Percentiles rank a stretch among this genome's conserved stretches.
phyloP scores from a whole-genome alignment of 306 rosid species.

The Abrus pulchellus region DNA sequence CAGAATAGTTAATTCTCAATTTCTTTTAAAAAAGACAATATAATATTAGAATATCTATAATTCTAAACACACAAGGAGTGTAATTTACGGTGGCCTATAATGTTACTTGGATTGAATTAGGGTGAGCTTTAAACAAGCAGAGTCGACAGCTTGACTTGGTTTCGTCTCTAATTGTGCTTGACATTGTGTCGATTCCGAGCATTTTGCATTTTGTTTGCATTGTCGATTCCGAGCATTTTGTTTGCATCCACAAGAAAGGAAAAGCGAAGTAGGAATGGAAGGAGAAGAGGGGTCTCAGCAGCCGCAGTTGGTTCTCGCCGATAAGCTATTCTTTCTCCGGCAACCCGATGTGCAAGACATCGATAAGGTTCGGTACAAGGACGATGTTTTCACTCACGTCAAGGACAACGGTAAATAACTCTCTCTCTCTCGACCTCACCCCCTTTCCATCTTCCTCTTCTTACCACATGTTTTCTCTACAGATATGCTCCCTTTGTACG shows the following conservation, averaged over 20 bases:
- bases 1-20: too few species aligned
- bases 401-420: constrained; percentile 71
- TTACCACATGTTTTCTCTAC: background rate
- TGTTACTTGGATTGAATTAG: too few species aligned
- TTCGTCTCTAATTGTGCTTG: too few species aligned
- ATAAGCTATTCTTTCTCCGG: constrained; percentile 83
- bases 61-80: too few species aligned
- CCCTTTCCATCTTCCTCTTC: too few species aligned
- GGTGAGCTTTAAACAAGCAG: too few species aligned
- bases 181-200: too few species aligned
- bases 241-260: background rate
- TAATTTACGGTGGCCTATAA: too few species aligned
- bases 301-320: constrained; percentile 81
- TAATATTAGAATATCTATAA: too few species aligned
- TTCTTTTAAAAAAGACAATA: too few species aligned
- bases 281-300: constrained; percentile 87
- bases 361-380: constrained; percentile 83
- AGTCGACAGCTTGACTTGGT: too few species aligned
- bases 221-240: background rate
- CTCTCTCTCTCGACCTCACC: background rate
- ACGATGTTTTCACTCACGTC: constrained; percentile 76
- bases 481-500: constrained; percentile 89
- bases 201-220: too few species aligned
- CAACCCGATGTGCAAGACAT: constrained; percentile 88
- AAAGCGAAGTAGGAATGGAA: constrained; percentile 59